Evolutionary conservation across 257 asterid genomes (phyloP), one percentile per base, ranked within the genome.

Genomic region (Sherardia arvensis): DNA sequence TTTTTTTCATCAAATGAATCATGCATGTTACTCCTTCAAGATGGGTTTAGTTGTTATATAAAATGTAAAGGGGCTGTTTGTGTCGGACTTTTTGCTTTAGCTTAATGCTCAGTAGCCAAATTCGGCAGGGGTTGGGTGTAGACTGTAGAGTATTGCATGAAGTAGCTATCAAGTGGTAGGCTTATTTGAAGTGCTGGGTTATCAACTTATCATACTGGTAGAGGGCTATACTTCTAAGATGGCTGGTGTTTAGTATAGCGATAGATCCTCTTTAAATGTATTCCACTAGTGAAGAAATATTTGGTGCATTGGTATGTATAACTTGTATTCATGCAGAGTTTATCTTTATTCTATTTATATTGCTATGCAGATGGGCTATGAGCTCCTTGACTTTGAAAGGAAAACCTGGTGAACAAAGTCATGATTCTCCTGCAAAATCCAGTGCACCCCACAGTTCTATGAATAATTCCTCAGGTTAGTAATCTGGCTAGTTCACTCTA

Each of bases 301-400:
- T 30, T 6, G 2, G 5, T 14, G 20, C 49, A 43, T 43, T 14
- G n/a, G 49, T 43, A 15, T 43, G 15, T 43, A 12, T 43, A 20
- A 43, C 49, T 15, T 15, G 49, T 43, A 20, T 15, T 4, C n/a
- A 17, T 11, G 45, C 30, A 29, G 15, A 12, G 40, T 23, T 8
- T 53, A 34, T 9, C 27, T 27, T 49, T 21, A 14, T 21, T 34
- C 15, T 48, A 26, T n/a, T 55, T 23, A 58, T 21, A 5, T 11
- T 69, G 61, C 9, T 33, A 33, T 85, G 81, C 94, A 93, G 99
- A 79, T 93, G 99, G 99, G 99, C 96, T 33, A 93, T 93, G 97
- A 93, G 99, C 79, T 93, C 97, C 20, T 87, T 93, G 87, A 85
- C 95, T 33, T 65, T 80, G 55, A 93, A 85, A 84, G 95, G 96